Percentiles rank a stretch among this genome's conserved stretches.
These are phyloP conservation scores for Saccharomycopsis fibuligera DNA, from an alignment of 805 yeast genomes.

Conservation along the genomic window DNA sequence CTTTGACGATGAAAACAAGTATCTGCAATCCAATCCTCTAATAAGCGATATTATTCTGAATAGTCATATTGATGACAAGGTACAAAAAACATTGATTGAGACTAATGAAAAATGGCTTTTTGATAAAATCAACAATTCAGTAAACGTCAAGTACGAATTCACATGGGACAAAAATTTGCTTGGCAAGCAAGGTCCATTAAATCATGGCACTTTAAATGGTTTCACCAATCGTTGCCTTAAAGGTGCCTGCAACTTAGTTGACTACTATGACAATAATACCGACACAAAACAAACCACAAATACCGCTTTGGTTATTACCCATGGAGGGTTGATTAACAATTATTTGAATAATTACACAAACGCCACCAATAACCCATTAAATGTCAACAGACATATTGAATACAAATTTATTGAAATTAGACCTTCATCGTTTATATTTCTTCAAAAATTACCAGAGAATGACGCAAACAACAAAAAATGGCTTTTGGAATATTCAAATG, in stretches of 20 bases:
- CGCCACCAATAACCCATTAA: not conserved
- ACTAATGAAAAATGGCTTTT: not conserved
- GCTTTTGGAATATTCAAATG: conserved; percentile 10
- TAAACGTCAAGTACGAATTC: not conserved
- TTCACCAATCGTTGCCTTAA: conserved; percentile 10
- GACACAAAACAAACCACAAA: not conserved
- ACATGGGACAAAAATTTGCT: conserved; percentile 9
- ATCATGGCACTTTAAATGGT: conserved; percentile 2
- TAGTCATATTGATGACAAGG: not conserved
- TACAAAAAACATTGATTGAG: not conserved
- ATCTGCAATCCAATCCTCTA: too few relatives aligned
- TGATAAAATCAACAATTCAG: not conserved
- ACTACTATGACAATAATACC: not conserved
- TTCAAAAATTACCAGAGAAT: conserved; percentile 3
- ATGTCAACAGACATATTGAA: not conserved
- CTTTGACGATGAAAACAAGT: too few relatives aligned
- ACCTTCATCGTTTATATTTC: conserved; percentile 14
- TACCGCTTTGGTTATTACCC: conserved; percentile 9
- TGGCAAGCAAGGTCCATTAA: conserved; percentile 7
- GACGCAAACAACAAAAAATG: conserved; percentile 7
- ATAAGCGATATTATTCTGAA: not conserved
- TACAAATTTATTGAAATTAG: conserved; percentile 11
- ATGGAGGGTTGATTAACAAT: conserved; percentile 15
- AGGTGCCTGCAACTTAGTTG: conserved; percentile 9
- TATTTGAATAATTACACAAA: conserved; percentile 13